Base-by-base conservation (phyloP, 2,329 filamentous ascomycete genomes). In the Epichloe aotearoae region DNA sequence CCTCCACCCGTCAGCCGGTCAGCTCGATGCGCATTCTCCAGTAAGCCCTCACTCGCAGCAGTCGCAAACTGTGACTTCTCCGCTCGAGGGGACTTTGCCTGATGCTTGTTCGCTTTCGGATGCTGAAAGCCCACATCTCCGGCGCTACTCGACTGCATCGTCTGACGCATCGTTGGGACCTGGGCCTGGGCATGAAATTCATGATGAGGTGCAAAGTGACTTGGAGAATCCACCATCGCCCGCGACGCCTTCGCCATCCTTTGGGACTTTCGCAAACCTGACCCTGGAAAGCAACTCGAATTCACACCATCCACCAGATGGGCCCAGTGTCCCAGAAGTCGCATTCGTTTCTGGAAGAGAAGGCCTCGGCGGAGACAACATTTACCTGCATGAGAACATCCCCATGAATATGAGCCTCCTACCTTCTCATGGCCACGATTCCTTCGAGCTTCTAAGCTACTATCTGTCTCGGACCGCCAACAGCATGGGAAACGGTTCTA, bases 401-500 rank as follows among this genome's bases (percentile, higher is more conserved):
- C 50, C 57, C 0, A 56, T 60, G 55, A 58, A 63, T 8, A 59
- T 66, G 51, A 53, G 60, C 4, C 57, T 66, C 50, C 50, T 66
- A 10, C 60, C 64, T 3, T 57, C 62, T 3, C 58, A 62, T 33
- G 57, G 59, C 1, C 62, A 60, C 19, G 67, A 62, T 59, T 73
- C 61, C 51, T 67, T 68, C 61, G 70, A 73, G 45, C 62, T 74
- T 5, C 62, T 74, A 10, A 68, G 66, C 50, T 72, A 73, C 57
- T 74, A 74, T 53, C 54, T 73, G 5, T 58, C 62, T 2, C 69
- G 68, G 2, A 74, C 71, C 0, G 67, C 69, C 15, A 66, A 68
- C 42, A 72, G 69, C 47, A 73, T 74, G 70, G 70, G 68, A 34
- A 74, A 74, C 50, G 71, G 69, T 1, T 70, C 71, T 1, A 72